Evolutionary conservation across 73 alveolate species (phyloP).

Genomic region (Stentor roeselii): DNA sequence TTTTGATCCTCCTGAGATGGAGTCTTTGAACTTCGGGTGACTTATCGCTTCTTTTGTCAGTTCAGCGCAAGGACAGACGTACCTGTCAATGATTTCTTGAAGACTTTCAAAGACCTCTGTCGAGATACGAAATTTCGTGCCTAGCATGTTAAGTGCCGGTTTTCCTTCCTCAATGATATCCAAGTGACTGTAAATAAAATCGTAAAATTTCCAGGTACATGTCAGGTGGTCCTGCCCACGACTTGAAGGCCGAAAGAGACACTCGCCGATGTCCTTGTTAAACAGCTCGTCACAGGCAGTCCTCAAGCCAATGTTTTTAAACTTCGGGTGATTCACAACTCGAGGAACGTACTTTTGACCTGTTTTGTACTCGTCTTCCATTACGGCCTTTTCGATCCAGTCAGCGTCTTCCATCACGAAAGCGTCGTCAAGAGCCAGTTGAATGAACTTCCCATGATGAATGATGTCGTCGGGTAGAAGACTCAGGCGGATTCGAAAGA

Average conservation of each 20-base stretch:
- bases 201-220: slow-evolving; percentile 86
- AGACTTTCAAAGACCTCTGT: slow-evolving; percentile 74
- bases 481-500: slow-evolving; percentile 39
- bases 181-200: slow-evolving; percentile 71
- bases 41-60: slow-evolving; percentile 61
- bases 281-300: slow-evolving; percentile 69
- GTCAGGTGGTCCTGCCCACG: slow-evolving; percentile 81
- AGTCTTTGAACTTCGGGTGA: slow-evolving; percentile 51
- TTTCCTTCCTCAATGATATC: slow-evolving; percentile 83
- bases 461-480: slow-evolving; percentile 58
- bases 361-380: slow-evolving; percentile 39
- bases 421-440: slow-evolving; percentile 24
- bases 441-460: slow-evolving; percentile 47
- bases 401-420: slow-evolving; percentile 58
- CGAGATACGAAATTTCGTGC: slow-evolving; percentile 62
- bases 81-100: slow-evolving; percentile 85
- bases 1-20: slow-evolving; percentile 30
- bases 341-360: slow-evolving; percentile 62
- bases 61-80: slow-evolving; percentile 75
- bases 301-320: slow-evolving; percentile 67
- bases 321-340: slow-evolving; percentile 78
- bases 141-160: slow-evolving; percentile 71
- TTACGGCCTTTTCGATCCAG: slow-evolving; percentile 47
- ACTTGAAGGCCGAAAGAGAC: slow-evolving; percentile 85
- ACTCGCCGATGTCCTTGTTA: slow-evolving; percentile 83